Base-by-base conservation (phyloP, 139 green algal species). In the Eudorina sp. region DNA sequence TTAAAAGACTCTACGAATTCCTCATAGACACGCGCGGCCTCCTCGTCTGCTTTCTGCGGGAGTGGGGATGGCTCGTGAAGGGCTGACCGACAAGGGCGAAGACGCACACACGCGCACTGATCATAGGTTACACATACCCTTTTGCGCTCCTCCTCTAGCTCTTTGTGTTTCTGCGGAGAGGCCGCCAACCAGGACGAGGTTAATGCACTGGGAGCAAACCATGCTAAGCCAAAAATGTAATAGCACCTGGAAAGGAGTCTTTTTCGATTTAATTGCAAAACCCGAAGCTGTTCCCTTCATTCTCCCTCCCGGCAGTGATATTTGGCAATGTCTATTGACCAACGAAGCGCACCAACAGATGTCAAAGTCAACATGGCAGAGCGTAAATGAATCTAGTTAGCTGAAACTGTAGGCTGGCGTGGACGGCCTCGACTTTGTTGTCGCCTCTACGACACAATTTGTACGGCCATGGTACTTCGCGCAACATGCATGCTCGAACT, bases 1-100 rank as follows among this genome's bases (percentile, higher is more conserved):
- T 92, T 84, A 89, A 99, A 99, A 1, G 94, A 96, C 29, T 97
- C 94, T 14, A 97, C 97, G 90, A 99, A 99, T 62, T 98, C 96
- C 38, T 98, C 94, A 90, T 98, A 99, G 5, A 99, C 80, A 45
- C 92, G 92, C 0, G 95, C 96, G 13, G 97, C 96, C 86, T 99
- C 97, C 84, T 93, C 96, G 41, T 98, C 94, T 19, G 92, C 94
- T 85, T 93, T 93, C 95, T 97, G 94, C 84, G 80, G 66, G 7
- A n/a, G 68, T 14, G 36, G 36, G 36, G 34, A 18, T 76, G 68
- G 41, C 23, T 60, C 8, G 40, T 23, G 34, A 14, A 16, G 23
- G 29, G 13, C 68, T 76, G 68, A 79, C 19, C 43, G 41, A 46
- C 34, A 45, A 46, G 31, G 16, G 3, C 7, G 31, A 14, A 25